A percentile compares a stretch with the other conserved stretches of the same genome.
phyloP scores from a whole-genome alignment of 1,284 basidiomycete genomes.

The Chalciporus sp. region DNA sequence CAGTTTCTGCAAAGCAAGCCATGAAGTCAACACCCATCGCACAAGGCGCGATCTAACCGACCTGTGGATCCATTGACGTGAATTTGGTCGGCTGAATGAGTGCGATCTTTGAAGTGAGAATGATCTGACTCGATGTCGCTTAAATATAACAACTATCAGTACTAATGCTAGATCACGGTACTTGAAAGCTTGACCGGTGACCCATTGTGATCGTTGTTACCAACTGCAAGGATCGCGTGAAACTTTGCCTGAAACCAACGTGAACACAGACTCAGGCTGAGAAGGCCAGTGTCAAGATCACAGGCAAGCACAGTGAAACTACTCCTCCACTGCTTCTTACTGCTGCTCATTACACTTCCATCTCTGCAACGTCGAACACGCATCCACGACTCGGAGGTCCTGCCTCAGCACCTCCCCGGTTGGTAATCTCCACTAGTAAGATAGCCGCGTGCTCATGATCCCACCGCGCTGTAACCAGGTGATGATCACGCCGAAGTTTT shows the following conservation, averaged over 20 bases:
- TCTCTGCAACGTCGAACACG: conserved; percentile 6
- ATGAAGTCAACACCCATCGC: conserved; percentile 3
- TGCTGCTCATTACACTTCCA: background rate
- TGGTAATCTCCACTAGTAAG: background rate
- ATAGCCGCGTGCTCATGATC: background rate
- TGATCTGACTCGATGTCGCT: conserved; percentile 3
- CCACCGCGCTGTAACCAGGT: background rate
- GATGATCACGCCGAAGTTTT: conserved; percentile 84
- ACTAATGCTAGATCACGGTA: too few species aligned
- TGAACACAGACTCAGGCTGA: too few species aligned
- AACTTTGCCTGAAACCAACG: too few species aligned
- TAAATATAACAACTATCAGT: background rate
- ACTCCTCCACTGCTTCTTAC: background rate
- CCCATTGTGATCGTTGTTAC: background rate
- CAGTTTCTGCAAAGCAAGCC: conserved; percentile 50
- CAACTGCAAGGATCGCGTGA: background rate
- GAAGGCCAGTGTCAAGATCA: background rate
- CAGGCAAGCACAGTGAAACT: background rate
- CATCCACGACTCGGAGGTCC: background rate
- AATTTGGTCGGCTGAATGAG: background rate
- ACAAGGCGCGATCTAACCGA: conserved; percentile 30
- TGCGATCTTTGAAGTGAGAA: background rate
- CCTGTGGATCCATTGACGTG: conserved; percentile 61
- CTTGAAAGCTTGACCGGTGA: too few species aligned
- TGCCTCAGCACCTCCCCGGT: background rate